These are phyloP conservation scores for Blastobotrys parvus DNA, from an alignment of 805 yeast species.

Conservation along the genomic window DNA sequence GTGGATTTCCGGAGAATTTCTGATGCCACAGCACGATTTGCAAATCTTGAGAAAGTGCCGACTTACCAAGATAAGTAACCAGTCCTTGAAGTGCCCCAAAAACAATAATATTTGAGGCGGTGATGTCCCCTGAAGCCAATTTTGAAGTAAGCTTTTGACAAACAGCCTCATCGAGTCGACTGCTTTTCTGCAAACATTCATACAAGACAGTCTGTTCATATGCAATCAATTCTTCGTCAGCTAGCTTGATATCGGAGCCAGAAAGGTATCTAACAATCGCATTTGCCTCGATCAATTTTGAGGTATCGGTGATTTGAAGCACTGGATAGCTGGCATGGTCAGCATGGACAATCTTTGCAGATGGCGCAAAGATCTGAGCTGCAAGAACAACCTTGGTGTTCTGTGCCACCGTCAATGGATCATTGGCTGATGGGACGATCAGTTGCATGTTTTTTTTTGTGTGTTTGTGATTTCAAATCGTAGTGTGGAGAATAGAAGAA, in stretches of 20 bases:
- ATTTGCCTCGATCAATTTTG: conserved; percentile 34
- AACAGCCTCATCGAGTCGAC: conserved; percentile 19
- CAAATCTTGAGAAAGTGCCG: conserved; percentile 24
- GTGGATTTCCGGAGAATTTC: conserved; percentile 21
- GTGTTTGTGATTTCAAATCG: too few species aligned
- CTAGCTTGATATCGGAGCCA: conserved; percentile 7
- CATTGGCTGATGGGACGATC: conserved; percentile 9
- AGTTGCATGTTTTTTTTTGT: conserved; percentile 4
- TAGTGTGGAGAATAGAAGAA: too few species aligned
- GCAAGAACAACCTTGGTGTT: conserved; percentile 42
- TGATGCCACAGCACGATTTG: conserved; percentile 28
- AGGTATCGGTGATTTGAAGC: conserved; percentile 6
- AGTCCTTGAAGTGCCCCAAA: conserved; percentile 38
- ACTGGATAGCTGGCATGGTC: conserved; percentile 20
- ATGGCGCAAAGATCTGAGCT: conserved; percentile 26
- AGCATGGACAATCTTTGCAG: conserved; percentile 19
- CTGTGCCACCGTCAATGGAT: conserved; percentile 26
- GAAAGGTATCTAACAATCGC: conserved; percentile 43
- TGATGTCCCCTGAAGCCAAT: conserved; percentile 24
- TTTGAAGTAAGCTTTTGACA: conserved; percentile 15
- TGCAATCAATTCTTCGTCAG: conserved; percentile 23
- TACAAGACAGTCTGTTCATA: conserved; percentile 35
- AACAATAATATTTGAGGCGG: conserved; percentile 35
- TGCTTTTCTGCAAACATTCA: conserved; percentile 26
- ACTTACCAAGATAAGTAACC: conserved; percentile 25